Evolutionary conservation across 805 yeast species (phyloP).

Genomic region (Clavispora asparagi): DNA sequence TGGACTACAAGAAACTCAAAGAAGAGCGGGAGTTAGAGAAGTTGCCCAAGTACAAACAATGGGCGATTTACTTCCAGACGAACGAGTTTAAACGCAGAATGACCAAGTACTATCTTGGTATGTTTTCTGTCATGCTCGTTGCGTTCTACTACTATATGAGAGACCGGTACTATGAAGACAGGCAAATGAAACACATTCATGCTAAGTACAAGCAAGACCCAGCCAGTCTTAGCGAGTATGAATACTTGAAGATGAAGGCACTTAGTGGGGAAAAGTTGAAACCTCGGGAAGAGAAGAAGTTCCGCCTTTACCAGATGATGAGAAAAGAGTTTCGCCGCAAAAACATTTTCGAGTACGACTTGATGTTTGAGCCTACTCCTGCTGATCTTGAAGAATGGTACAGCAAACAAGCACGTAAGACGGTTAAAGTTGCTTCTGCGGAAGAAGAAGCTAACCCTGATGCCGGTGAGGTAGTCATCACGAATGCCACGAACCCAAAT

Average conservation of each 20-base stretch:
- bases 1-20: conserved; percentile 25
- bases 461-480: conserved; percentile 14
- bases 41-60: conserved; percentile 34
- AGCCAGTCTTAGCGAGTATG: conserved; percentile 52
- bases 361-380: conserved; percentile 37
- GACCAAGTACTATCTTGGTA: conserved; percentile 59
- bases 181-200: conserved; percentile 44
- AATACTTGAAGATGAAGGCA: conserved; percentile 56
- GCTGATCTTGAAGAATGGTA: conserved; percentile 40
- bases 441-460: conserved; percentile 6
- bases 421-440: conserved; percentile 20
- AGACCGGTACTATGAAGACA: conserved; percentile 60
- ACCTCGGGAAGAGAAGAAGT: conserved; percentile 58
- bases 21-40: conserved; percentile 22
- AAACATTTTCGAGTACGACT: conserved; percentile 27
- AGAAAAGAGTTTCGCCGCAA: conserved; percentile 39
- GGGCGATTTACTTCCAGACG: conserved; percentile 42
- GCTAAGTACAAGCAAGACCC: conserved; percentile 33
- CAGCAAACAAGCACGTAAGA: conserved; percentile 25
- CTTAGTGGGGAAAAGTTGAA: conserved; percentile 52
- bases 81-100: conserved; percentile 52
- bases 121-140: conserved; percentile 50
- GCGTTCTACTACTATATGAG: conserved; percentile 64
- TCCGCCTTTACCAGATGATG: conserved; percentile 55
- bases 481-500: conserved; percentile 34